Base-by-base conservation (phyloP, 2,329 filamentous ascomycete genomes). In the Fusarium kyushuense region DNA sequence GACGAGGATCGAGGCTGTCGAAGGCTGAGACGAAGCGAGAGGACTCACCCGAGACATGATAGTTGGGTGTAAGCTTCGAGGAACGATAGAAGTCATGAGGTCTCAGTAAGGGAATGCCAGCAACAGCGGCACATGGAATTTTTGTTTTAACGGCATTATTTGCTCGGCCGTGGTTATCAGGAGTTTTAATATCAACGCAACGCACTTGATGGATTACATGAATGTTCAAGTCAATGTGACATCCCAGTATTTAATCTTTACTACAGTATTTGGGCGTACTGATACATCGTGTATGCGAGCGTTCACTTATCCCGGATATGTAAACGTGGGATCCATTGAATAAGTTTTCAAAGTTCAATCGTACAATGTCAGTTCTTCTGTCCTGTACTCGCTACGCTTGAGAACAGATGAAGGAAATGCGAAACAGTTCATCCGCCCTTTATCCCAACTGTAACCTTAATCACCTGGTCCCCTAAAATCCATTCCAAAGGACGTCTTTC, bases 161-260 rank as follows among this genome's bases (percentile, higher is more conserved):
- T 53, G 29, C 36, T 62, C 32, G 30, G 41, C 19, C 51, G 43
- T 45, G 55, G 61, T 35, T 49, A 49, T 38, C 23, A 38, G 63
- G 55, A 63, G 65, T 67, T 67, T 49, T 38, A 48, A 52, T 66
- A 66, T 63, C 42, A 46, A 53, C 27, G n/a, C 32, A 47, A 54
- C 23, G 14, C 25, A 32, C 29, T 61, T 53, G n/a, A 48, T 56
- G 17, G 10, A 48, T 40, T 27, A 27, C 23, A 19, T 19, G 32
- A 27, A 49, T n/a, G 13, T 17, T 6, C 46, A 27, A 16, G 17
- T 14, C 21, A 14, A n/a, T 12, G 6, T 8, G 32, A n/a, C 21
- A 27, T 17, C 13, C 17, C 30, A 27, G 47, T 25, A 17, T 21
- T 40, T 6, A n/a, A 27, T 23, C 13, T 36, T 51, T 17, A 41